Evolutionary conservation across 805 yeast species (phyloP), one percentile per base, ranked within the genome.

Genomic region (Naumovozyma castellii): DNA sequence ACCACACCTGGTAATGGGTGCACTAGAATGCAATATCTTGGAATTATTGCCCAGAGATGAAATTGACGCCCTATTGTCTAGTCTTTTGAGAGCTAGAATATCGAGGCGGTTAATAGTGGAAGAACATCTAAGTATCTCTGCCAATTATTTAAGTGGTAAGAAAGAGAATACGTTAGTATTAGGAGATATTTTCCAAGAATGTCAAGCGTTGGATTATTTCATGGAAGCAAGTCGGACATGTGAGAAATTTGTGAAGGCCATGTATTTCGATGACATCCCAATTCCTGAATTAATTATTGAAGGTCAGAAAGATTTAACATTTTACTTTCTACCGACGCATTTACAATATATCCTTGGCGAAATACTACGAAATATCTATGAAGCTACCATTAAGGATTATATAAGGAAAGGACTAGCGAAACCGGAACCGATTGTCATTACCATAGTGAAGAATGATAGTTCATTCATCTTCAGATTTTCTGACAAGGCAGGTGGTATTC

Each of bases 1-100:
- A 43, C 92, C 97, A 1, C 90, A 88, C 57, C 67, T 88, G 43
- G 82, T 90, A 69, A 84, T 87, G 87, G 97, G 97, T 1, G 86
- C 94, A 1, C 65, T 87, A 35, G 97, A 90, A 52, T 80, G 80
- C 45, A 75, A 83, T 12, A 76, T 80, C 29, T 56, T 80, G 36
- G 61, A 61, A 18, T 58, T 71, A 4, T 70, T 82, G 52, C 80
- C 86, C 3, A 78, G 75, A 42, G 61, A 67, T 2, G 66, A 78
- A 35, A 62, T 90, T 47, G 96, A 90, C 54, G 66, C 64, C 14
- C 75, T 88, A 52, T 76, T 88, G 71, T 78, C 87, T 10, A 72
- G 81, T 4, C 72, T 87, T 71, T 64, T 90, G 33, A 69, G 95
- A 40, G 84, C 94, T 3, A 73, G 98, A 54, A 84, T 90, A 31